Percentiles rank a stretch among this genome's conserved stretches.
Evolutionary conservation across 2,329 filamentous ascomycete species (phyloP).

Genomic region (Xylaria digitata): DNA sequence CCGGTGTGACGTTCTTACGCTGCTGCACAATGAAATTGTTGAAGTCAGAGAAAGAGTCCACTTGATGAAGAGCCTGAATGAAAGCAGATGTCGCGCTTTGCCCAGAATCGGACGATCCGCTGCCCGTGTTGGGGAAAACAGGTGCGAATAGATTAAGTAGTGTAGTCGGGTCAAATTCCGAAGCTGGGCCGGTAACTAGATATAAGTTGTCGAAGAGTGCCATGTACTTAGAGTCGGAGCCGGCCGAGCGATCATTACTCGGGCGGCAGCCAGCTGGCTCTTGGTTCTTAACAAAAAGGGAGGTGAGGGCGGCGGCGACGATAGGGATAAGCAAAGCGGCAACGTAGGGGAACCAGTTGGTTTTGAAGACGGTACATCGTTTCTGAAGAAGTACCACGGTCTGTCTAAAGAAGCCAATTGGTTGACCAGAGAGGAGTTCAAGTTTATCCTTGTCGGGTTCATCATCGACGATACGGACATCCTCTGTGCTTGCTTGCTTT

Average conservation of each 20-base stretch:
- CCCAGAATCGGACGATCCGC: constrained; percentile 14
- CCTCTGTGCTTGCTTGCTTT: constrained; percentile 43
- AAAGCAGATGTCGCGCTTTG: constrained; percentile 42
- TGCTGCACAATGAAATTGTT: constrained; percentile 70
- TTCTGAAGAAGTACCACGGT: constrained; percentile 81
- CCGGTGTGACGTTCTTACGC: constrained; percentile 77
- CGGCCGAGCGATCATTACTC: constrained; percentile 47
- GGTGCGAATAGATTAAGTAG: constrained; percentile 55
- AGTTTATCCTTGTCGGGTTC: constrained; percentile 55
- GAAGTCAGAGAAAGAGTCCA: constrained; percentile 76
- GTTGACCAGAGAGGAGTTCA: constrained; percentile 74
- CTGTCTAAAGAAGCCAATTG: constrained; percentile 77
- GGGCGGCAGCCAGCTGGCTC: constrained; percentile 47
- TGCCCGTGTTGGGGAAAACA: constrained; percentile 50
- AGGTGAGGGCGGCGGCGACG: constrained; percentile 80
- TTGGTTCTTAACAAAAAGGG: constrained; percentile 73
- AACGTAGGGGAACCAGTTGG: constrained; percentile 81
- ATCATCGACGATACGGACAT: constrained; percentile 39
- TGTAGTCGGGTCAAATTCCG: constrained; percentile 52
- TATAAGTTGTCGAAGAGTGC: constrained; percentile 51
- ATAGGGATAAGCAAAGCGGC: constrained; percentile 83
- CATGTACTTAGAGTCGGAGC: constrained; percentile 53
- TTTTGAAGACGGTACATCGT: constrained; percentile 78
- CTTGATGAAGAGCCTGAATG: constrained; percentile 58
- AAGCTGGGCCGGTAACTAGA: constrained; percentile 58